phyloP scores from a whole-genome alignment of 2,329 filamentous ascomycete genomes.

The Drechslerella stenobrocha region DNA sequence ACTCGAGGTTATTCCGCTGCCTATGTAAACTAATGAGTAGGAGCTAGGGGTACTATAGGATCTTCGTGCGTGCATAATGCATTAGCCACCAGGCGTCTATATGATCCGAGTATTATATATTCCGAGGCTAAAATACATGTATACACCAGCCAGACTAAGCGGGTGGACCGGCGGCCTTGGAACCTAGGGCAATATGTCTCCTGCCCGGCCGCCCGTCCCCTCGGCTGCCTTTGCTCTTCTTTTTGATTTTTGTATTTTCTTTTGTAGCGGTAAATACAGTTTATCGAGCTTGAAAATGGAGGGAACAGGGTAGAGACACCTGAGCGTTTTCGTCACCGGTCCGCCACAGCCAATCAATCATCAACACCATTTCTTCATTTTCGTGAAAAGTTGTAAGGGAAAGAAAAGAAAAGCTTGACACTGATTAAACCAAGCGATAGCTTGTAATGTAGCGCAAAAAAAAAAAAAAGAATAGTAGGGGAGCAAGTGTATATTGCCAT shows the following conservation, averaged over 20 bases:
- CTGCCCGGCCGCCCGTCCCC: neutral
- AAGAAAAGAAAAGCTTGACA: slow-evolving; percentile 10
- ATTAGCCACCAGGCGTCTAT: slow-evolving; percentile 16
- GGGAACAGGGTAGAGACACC: slow-evolving; percentile 23
- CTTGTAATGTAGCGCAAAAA: slow-evolving; percentile 5
- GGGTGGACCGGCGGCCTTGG: slow-evolving; percentile 21
- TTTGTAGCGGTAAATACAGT: slow-evolving; percentile 26
- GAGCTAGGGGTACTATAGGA: slow-evolving; percentile 8
- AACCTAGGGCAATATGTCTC: slow-evolving; percentile 23
- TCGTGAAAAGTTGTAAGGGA: slow-evolving; percentile 30
- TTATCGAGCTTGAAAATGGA: slow-evolving; percentile 16
- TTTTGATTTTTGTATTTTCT: slow-evolving; percentile 18
- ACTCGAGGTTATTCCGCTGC: neutral
- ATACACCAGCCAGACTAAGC: slow-evolving; percentile 36
- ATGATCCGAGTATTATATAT: slow-evolving; percentile 34
- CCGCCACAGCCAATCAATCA: slow-evolving; percentile 32
- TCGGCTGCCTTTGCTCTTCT: slow-evolving; percentile 11
- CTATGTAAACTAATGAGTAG: slow-evolving; percentile 12
- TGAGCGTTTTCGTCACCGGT: slow-evolving; percentile 17
- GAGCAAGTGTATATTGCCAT: slow-evolving; percentile 22
- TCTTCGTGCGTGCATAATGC: slow-evolving; percentile 25
- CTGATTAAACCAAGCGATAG: slow-evolving; percentile 9
- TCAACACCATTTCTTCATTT: slow-evolving; percentile 43
- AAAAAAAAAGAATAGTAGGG: slow-evolving; percentile 13
- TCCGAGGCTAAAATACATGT: slow-evolving; percentile 49